Conservation (phyloP, 225 moss, liverwort and hornwort species). For the Straminergon stramineum region DNA sequence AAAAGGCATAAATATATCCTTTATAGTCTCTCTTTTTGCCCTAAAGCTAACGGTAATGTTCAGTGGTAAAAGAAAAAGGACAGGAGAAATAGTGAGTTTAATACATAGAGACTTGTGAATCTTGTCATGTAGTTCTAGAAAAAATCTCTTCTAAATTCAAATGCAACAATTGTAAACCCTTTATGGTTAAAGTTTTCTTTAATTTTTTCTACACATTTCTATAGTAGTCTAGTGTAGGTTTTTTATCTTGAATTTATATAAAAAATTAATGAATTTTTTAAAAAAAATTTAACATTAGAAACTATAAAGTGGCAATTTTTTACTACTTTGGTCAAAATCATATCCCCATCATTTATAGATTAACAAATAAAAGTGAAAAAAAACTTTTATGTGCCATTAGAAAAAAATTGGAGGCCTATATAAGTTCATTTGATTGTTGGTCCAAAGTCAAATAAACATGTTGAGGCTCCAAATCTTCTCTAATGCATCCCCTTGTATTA, state of each 20-base stretch:
- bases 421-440: too few species aligned
- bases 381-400: not conserved
- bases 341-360: accelerated
- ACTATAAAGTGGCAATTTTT: not conserved
- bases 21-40: not conserved
- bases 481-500: not conserved
- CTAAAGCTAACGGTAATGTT: accelerated
- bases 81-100: not conserved
- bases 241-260: not conserved
- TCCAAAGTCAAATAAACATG: too few species aligned
- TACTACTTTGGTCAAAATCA: not conserved
- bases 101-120: not conserved
- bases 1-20: not conserved
- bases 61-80: not conserved
- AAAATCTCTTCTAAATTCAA: not conserved
- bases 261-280: too few species aligned
- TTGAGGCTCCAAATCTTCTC: too few species aligned
- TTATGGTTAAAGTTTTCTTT: not conserved
- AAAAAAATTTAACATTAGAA: too few species aligned
- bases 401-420: too few species aligned
- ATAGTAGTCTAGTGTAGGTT: not conserved
- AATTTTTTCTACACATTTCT: not conserved
- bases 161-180: not conserved
- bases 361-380: not conserved
- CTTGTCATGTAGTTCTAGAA: not conserved